These are phyloP conservation scores for Agrocybe pediades DNA, from an alignment of 768 basidiomycete species.

Conservation along the genomic window DNA sequence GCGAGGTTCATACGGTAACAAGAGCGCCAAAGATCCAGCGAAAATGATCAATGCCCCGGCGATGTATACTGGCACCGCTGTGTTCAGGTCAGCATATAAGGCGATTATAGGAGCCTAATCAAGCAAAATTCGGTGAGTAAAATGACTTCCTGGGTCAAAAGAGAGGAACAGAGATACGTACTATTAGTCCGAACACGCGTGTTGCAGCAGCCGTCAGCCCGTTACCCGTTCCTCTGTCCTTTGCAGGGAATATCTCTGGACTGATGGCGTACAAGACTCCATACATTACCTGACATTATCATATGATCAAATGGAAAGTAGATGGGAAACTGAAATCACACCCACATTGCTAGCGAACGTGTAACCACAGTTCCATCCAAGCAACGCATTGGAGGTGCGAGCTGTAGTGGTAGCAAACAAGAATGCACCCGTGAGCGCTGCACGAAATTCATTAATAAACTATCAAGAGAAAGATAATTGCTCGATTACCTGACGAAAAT, in stretches of 20 bases:
- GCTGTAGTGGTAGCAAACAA: slow-evolving; percentile 74
- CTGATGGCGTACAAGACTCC: slow-evolving; percentile 71
- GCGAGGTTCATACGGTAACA: slow-evolving; percentile 74
- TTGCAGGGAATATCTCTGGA: slow-evolving; percentile 70
- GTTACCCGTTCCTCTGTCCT: slow-evolving; percentile 74
- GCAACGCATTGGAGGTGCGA: slow-evolving; percentile 60
- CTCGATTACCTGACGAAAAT: slow-evolving; percentile 57
- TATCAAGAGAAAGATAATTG: slow-evolving; percentile 3
- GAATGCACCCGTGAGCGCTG: slow-evolving; percentile 73
- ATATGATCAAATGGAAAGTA: background rate
- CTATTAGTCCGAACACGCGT: slow-evolving; percentile 71
- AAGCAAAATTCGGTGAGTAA: background rate
- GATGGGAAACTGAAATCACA: slow-evolving; percentile 1
- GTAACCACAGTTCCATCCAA: slow-evolving; percentile 82
- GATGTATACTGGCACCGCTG: slow-evolving; percentile 72
- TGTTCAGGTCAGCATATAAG: slow-evolving; percentile 62
- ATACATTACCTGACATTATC: slow-evolving; percentile 62
- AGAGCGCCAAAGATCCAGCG: slow-evolving; percentile 58
- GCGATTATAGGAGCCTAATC: slow-evolving; percentile 75
- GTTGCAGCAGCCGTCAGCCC: slow-evolving; percentile 60
- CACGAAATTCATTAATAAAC: slow-evolving; percentile 39
- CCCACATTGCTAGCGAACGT: slow-evolving; percentile 59
- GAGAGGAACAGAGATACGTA: slow-evolving; percentile 28
- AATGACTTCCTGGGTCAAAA: background rate
- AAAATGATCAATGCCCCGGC: slow-evolving; percentile 64